These are phyloP conservation scores for Moesziomyces globuligerus DNA, from an alignment of 1,284 basidiomycete species.

Conservation along the genomic window DNA sequence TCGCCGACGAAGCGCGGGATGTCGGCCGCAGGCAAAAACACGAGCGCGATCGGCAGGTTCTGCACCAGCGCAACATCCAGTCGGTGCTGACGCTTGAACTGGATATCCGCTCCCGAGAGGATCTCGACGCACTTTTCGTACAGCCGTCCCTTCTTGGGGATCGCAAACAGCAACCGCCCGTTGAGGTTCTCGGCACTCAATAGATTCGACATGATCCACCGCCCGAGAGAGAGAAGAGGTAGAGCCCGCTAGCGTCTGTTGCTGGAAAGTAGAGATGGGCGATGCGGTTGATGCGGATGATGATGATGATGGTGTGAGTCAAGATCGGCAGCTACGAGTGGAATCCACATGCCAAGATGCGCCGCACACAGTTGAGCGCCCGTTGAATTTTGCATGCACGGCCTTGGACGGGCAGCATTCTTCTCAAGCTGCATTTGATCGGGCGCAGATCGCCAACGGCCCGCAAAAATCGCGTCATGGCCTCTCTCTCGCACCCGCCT, in stretches of 20 bases:
- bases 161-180: constrained; percentile 88
- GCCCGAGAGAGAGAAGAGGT: no score
- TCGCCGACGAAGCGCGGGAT: constrained; percentile 99
- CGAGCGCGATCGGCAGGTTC: constrained; percentile 94
- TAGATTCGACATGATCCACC: constrained; percentile 65
- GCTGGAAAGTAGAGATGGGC: no score
- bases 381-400: not conserved
- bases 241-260: no score
- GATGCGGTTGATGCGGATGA: constrained; percentile 1
- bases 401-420: not conserved
- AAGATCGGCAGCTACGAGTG: not conserved
- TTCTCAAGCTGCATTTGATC: constrained; percentile 9
- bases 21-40: constrained; percentile 96
- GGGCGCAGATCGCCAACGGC: not conserved
- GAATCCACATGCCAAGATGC: constrained; percentile 29
- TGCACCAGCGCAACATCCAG: constrained; percentile 91
- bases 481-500: no score
- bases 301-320: not conserved
- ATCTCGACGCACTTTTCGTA: constrained; percentile 91
- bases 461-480: constrained; percentile 16
- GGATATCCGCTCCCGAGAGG: constrained; percentile 86
- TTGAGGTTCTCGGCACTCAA: constrained; percentile 67
- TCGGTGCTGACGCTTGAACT: constrained; percentile 87
- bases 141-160: constrained; percentile 94
- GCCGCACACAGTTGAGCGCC: not conserved